Evolutionary conservation across 2,329 filamentous ascomycete genomes (phyloP), one percentile per base, ranked within the genome.

Genomic region (Shiraia bambusicola): DNA sequence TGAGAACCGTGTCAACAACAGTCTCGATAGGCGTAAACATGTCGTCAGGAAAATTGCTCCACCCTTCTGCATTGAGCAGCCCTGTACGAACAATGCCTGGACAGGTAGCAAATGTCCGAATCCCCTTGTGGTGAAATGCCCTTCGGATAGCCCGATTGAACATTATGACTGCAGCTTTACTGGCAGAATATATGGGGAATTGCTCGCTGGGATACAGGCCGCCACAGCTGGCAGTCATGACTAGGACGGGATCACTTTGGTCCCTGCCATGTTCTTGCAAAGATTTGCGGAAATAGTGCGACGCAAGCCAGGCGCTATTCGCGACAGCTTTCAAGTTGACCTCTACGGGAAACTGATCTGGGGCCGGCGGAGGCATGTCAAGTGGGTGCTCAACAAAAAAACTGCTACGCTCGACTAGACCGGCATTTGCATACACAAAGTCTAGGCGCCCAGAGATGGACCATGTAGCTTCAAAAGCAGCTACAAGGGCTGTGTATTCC

Each of bases 361-460:
- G 63, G 11, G 60, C 52, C 1, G 72, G 52, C 1, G 62, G 61
- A 2, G 49, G 47, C 6, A 46, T 52, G n/a, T 42, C 42, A 17
- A 69, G 34, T 25, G 56, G 50, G 35, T 69, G 62, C 6, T 47
- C 55, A 30, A 59, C 61, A 49, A 70, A 74, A 54, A 73, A 73
- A 40, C 71, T 72, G 39, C 61, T 52, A 13, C 63, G 54, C 38
- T 75, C 72, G 6, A 74, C 58, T 15, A 75, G 66, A 1, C 74
- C 74, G 1, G 74, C 74, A 40, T 76, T 77, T 12, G 72, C 74
- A 47, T 73, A 77, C 25, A 76, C 72, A 45, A 76, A 74, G 57
- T 76, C 74, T 12, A 77, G 32, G 2, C 66, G 56, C 11, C 61
- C 58, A 8, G 62, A 54, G 3, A 53, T 43, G 4, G 59, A 46